Percentiles rank a stretch among this genome's conserved stretches.
phyloP scores from a whole-genome alignment of 805 yeast genomes.

The Wickerhamiella brachini region DNA sequence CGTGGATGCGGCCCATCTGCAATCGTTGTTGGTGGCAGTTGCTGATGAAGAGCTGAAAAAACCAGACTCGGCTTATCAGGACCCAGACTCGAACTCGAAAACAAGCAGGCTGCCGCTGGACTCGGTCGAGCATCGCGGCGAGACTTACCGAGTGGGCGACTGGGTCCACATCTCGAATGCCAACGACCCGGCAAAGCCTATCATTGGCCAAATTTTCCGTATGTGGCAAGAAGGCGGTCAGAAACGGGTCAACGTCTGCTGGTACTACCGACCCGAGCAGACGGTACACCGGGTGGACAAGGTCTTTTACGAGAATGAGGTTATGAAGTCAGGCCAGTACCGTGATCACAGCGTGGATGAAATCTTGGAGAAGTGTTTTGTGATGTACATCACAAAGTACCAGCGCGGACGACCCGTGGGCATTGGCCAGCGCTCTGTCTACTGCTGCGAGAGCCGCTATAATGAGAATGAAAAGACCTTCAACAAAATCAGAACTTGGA shows the following conservation, averaged over 20 bases:
- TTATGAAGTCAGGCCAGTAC: constrained; percentile 91
- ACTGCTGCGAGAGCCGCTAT: constrained; percentile 88
- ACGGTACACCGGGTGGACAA: constrained; percentile 89
- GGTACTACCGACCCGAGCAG: constrained; percentile 97
- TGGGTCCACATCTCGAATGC: constrained; percentile 86
- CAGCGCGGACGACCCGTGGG: constrained; percentile 88
- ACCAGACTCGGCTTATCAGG: constrained; percentile 64
- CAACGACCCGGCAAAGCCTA: constrained; percentile 79
- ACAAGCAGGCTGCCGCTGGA: constrained; percentile 68
- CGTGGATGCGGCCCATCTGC: constrained; percentile 50
- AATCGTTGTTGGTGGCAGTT: constrained; percentile 42
- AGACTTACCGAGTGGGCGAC: constrained; percentile 74
- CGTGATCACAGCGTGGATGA: constrained; percentile 86
- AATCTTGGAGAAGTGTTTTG: constrained; percentile 86
- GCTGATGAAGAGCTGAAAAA: constrained; percentile 57
- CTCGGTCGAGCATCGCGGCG: constrained; percentile 55
- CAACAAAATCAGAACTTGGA: constrained; percentile 95
- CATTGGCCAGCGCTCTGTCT: constrained; percentile 52
- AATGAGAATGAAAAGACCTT: constrained; percentile 82
- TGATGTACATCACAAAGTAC: constrained; percentile 84
- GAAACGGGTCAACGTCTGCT: constrained; percentile 84
- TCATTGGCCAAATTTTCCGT: constrained; percentile 85
- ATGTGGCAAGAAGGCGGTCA: constrained; percentile 78
- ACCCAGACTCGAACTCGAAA: constrained; percentile 41
- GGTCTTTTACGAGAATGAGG: constrained; percentile 84